Evolutionary conservation across 169 alveolate species (phyloP).

Genomic region (Plasmodium berghei): DNA sequence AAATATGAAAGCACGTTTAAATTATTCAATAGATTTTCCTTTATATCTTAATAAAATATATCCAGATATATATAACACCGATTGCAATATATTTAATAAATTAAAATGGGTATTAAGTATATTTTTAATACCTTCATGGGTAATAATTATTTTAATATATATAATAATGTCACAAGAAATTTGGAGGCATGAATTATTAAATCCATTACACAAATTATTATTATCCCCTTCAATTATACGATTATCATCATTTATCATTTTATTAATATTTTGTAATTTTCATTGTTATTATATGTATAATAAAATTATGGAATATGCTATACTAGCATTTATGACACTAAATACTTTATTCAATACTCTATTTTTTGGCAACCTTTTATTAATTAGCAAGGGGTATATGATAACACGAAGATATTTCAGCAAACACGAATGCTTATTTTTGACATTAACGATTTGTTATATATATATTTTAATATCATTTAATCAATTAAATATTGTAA

Average conservation of each 20-base stretch:
- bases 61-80: slow-evolving; percentile 13
- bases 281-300: slow-evolving; percentile 8
- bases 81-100: slow-evolving; percentile 46
- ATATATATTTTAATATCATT: slow-evolving; percentile 49
- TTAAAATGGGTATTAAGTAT: slow-evolving; percentile 66
- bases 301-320: slow-evolving; percentile 34
- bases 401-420: slow-evolving; percentile 60
- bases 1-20: slow-evolving; percentile 28
- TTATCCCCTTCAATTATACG: slow-evolving; percentile 61
- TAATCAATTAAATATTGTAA: slow-evolving; percentile 29
- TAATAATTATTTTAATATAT: slow-evolving; percentile 62
- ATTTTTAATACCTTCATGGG: slow-evolving; percentile 75
- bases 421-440: slow-evolving; percentile 36
- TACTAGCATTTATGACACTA: slow-evolving; percentile 50
- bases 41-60: slow-evolving; percentile 26
- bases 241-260: slow-evolving; percentile 29
- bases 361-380: slow-evolving; percentile 57
- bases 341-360: slow-evolving; percentile 69
- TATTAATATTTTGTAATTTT: slow-evolving; percentile 55
- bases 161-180: slow-evolving; percentile 27
- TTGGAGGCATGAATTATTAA: slow-evolving; percentile 66
- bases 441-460: slow-evolving; percentile 46
- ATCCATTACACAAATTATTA: slow-evolving; percentile 54
- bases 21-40: slow-evolving; percentile 1
- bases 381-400: slow-evolving; percentile 75